Percentiles rank a stretch among this genome's conserved stretches.
These are phyloP conservation scores for Escallonia herrerae DNA, from an alignment of 129 eudicot genomes.

Conservation along the genomic window DNA sequence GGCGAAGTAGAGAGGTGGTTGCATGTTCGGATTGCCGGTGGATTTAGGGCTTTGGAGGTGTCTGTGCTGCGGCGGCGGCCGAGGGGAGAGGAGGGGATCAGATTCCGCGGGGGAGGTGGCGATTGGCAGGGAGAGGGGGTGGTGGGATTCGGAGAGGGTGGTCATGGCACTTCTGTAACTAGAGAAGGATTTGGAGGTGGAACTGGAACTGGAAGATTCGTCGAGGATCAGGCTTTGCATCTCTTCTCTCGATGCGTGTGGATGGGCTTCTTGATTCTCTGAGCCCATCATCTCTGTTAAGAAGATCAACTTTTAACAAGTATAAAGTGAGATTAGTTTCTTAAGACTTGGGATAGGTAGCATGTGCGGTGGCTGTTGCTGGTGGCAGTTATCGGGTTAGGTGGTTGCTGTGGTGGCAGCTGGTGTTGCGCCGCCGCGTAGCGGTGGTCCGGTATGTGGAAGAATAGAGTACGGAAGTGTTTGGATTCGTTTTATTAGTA, in stretches of 20 bases:
- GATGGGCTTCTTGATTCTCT: constrained; percentile 24
- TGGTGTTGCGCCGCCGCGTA: too few species aligned
- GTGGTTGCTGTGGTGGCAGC: too few species aligned
- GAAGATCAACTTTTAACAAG: too few species aligned
- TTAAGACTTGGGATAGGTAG: too few species aligned
- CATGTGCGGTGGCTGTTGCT: too few species aligned
- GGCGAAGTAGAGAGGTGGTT: constrained; percentile 32
- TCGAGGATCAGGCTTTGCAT: constrained; percentile 38
- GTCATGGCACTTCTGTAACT: constrained; percentile 62
- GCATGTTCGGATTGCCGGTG: constrained; percentile 10
- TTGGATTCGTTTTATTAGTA: too few species aligned
- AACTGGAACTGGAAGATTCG: constrained; percentile 29
- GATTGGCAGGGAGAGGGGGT: constrained; percentile 34
- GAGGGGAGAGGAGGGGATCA: constrained; percentile 63
- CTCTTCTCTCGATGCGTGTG: constrained; percentile 22
- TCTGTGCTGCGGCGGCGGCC: constrained; percentile 6
- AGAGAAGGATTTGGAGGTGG: constrained; percentile 41
- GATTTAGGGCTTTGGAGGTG: constrained; percentile 11
- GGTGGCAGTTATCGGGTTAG: too few species aligned
- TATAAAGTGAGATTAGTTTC: too few species aligned
- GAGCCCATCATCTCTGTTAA: constrained; percentile 50
- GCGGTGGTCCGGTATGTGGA: too few species aligned
- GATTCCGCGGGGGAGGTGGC: constrained; percentile 31
- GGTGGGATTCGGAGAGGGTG: constrained; percentile 38
- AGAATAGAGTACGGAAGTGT: too few species aligned